Percentiles rank a stretch among this genome's conserved stretches.
These are phyloP conservation scores for Phytophthora multivora DNA, from an alignment of 352 stramenopile species.

Conservation along the genomic window DNA sequence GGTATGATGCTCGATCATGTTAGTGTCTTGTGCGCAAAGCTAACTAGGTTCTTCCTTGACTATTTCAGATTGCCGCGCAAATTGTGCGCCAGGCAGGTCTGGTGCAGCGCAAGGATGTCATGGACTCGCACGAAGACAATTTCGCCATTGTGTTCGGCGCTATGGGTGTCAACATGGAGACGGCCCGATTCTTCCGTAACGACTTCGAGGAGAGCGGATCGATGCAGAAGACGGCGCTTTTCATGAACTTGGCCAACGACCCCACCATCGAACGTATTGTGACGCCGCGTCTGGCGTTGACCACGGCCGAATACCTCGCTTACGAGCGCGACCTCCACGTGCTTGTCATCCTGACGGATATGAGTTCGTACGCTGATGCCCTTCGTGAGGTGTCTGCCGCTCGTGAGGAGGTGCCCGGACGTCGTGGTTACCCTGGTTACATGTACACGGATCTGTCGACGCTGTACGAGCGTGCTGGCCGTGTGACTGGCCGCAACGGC, in stretches of 20 bases:
- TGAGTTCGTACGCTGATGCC: slow-evolving; percentile 99
- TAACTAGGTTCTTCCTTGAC: slow-evolving; percentile 12
- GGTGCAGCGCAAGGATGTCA: slow-evolving; percentile 98
- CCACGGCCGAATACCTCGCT: slow-evolving; percentile 98
- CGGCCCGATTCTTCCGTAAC: slow-evolving; percentile 95
- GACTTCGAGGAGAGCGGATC: slow-evolving; percentile 98
- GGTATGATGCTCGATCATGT: slow-evolving; percentile 29
- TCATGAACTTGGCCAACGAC: slow-evolving; percentile 99
- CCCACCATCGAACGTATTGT: slow-evolving; percentile 99
- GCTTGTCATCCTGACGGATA: slow-evolving; percentile 99
- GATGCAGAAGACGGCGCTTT: slow-evolving; percentile 99
- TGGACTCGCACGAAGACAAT: slow-evolving; percentile 99
- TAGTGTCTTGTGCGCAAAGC: neutral
- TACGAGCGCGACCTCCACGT: slow-evolving; percentile 99
- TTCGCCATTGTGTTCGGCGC: slow-evolving; percentile 99
- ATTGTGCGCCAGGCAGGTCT: slow-evolving; percentile 99
- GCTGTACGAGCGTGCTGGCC: slow-evolving; percentile 98
- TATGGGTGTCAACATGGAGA: slow-evolving; percentile 99
- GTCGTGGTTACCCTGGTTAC: slow-evolving; percentile 99
- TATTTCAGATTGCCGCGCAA: slow-evolving; percentile 93
- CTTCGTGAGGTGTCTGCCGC: slow-evolving; percentile 96
- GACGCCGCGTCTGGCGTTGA: slow-evolving; percentile 97
- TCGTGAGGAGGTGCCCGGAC: slow-evolving; percentile 96
- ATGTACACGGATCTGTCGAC: slow-evolving; percentile 99
- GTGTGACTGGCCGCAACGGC: slow-evolving; percentile 97